Base-by-base conservation (phyloP, 192 early-diverging fungal species). In the Kickxella alabastrina region DNA sequence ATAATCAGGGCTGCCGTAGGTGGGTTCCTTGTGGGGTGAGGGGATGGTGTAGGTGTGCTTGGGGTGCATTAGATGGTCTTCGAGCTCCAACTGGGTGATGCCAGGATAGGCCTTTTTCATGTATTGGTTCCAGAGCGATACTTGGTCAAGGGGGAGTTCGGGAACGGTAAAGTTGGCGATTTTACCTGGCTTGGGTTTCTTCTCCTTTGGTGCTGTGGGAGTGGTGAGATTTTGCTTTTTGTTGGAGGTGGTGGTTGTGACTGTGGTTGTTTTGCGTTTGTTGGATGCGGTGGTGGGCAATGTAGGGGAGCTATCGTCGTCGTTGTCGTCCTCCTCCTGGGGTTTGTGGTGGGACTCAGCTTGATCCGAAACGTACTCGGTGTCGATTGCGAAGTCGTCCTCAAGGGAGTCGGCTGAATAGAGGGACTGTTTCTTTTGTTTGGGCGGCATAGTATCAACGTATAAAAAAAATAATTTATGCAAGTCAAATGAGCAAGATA, bases 381-480 rank as follows among this genome's bases (percentile, higher is more conserved):
- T 40, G 41, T 76, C 73, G 18, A 76, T 56, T 2, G 56, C 57
- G 57, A 76, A 76, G n/a, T 65, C 73, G 51, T 76, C 65, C 23
- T 68, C 61, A 15, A 76, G 52, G 1, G 57, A 53, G 50, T 76
- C 73, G 22, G 73, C 65, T 21, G 50, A 24, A 4, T 26, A 29
- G 9, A 23, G 28, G 0, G 46, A 17, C 31, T 12, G 28, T 39
- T 18, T 23, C 19, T 40, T 53, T 2, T 39, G 17, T 21, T 60
- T 65, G 10, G 13, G 38, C 24, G 43, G 41, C 49, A 68, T 59
- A 25, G 21, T 12, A 28, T 14, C 7, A 26, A 40, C 31, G 13
- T 18, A 17, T 32, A 18, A 31, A 28, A n/a, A n/a, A 48, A 3
- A 7, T n/a, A 26, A 28, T 22, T n/a, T n/a, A n/a, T n/a, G n/a